Percentiles rank a stretch among this genome's conserved stretches.
phyloP scores from a whole-genome alignment of 2,329 filamentous ascomycete species.

The Xylariaceae sp. region DNA sequence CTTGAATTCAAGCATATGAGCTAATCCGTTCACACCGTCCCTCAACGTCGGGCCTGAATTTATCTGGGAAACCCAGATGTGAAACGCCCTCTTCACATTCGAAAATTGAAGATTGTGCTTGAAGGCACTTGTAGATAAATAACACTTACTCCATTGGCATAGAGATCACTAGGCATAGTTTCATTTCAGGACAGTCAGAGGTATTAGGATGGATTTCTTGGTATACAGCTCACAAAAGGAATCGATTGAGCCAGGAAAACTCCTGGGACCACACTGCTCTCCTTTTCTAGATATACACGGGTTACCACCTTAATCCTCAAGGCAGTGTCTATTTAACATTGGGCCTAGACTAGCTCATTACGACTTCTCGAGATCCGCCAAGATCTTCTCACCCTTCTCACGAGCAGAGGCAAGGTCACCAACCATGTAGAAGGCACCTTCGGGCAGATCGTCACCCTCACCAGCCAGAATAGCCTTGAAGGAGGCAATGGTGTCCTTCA shows the following conservation, averaged over 20 bases:
- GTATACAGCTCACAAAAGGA: constrained; percentile 60
- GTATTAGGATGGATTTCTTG: constrained; percentile 38
- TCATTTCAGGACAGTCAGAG: constrained; percentile 2
- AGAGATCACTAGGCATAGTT: no score
- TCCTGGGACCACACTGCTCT: constrained; percentile 37
- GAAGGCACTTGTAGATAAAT: no score
- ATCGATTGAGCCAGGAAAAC: constrained; percentile 52
- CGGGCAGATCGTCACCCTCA: constrained; percentile 93
- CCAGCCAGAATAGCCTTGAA: constrained; percentile 97
- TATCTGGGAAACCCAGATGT: no score
- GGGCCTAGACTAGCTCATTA: constrained; percentile 33
- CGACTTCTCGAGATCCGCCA: constrained; percentile 80
- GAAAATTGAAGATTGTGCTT: no score
- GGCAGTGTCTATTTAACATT: constrained; percentile 30
- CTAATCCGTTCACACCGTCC: no score
- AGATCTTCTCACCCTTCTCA: constrained; percentile 99
- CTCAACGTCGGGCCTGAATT: no score
- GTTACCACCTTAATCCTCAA: constrained; percentile 31
- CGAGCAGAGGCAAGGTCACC: constrained; percentile 90
- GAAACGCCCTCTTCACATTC: no score
- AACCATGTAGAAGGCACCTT: constrained; percentile 97
- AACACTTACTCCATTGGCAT: no score
- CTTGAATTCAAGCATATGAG: no score
- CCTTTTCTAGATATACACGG: constrained; percentile 57
- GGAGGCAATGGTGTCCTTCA: constrained; percentile 95